Evolutionary conservation across 164 flowering plant species (phyloP), one percentile per base, ranked within the genome.

Genomic region (Liquidambar formosana): DNA sequence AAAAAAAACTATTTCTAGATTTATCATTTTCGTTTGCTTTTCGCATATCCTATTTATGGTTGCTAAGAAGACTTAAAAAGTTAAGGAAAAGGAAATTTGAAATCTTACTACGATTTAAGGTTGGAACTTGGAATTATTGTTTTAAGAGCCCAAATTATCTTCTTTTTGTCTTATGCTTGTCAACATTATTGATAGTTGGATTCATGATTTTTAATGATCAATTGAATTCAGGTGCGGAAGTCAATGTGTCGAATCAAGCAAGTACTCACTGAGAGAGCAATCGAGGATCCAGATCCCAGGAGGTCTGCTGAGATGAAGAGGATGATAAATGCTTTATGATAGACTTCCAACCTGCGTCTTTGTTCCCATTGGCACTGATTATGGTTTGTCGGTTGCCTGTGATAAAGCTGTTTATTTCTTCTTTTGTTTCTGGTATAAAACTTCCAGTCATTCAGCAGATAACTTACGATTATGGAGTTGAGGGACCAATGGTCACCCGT

Each of bases 241-340:
- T 95, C 99, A 14, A 95, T 93, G 98, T 93, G 98, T 74, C 87
- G 98, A 22, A 82, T 95, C 86, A 95, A 95, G 79, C 99, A 95
- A 18, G 99, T 95, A 13, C 84, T 95, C 13, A 95, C 98, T 0
- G 99, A 95, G 75, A 85, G 99, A 78, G 97, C 96, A 27, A 91
- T 93, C 62, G 93, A 78, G 26, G 99, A 95, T 53, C 88, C 91
- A 25, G 99, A 95, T 88, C 84, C 97, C 13, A 81, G 97, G 81
- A 90, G 97, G 74, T 87, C 93, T 51, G 87, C 96, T 22, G 97
- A 89, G 81, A 95, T 95, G 99, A 95, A 86, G 84, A 91, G 86
- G 78, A 86, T 95, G 93, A 84, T 95, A 66, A 95, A 95, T 77
- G 84, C 89, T 51, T 63, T 94, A 65, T 94, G 85, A 89, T 66